Conservation (phyloP, 371 early-diverging fungal species). For the Rhizopus arrhizus region DNA sequence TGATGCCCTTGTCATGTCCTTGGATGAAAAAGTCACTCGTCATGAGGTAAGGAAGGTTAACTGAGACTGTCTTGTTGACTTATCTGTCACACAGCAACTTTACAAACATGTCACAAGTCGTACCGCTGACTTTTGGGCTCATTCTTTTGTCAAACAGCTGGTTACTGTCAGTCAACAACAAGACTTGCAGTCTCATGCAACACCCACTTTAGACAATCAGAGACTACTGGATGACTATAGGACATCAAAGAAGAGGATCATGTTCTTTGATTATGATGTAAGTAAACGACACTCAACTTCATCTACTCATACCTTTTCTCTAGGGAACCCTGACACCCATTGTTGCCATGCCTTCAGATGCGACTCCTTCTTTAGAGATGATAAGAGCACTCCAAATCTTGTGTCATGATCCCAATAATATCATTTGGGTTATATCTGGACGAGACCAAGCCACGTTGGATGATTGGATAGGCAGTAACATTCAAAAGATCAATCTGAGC, state of each 20-base stretch:
- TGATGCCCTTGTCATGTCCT: conserved; percentile 80
- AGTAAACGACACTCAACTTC: conserved; percentile 1
- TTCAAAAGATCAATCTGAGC: conserved; percentile 77
- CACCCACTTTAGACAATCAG: conserved; percentile 62
- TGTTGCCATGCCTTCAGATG: conserved; percentile 68
- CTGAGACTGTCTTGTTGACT: background rate
- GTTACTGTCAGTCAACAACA: conserved; percentile 38
- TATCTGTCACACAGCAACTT: conserved; percentile 60
- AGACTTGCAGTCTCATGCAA: conserved; percentile 58
- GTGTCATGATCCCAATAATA: conserved; percentile 74
- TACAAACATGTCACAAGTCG: conserved; percentile 80
- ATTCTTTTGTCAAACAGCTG: conserved; percentile 70
- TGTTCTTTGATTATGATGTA: conserved; percentile 88
- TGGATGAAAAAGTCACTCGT: conserved; percentile 72
- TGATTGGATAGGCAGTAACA: conserved; percentile 75
- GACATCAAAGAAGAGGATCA: conserved; percentile 60
- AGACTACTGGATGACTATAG: conserved; percentile 46
- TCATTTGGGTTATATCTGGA: conserved; percentile 90
- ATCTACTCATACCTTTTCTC: background rate
- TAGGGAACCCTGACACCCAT: conserved; percentile 83
- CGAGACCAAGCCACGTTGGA: conserved; percentile 83
- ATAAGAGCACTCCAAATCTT: conserved; percentile 60
- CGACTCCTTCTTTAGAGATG: conserved; percentile 68
- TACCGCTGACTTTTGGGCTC: conserved; percentile 93
- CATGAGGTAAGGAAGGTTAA: conserved; percentile 26